Evolutionary conservation across 352 stramenopile species (phyloP).

Genomic region (Pythium rishiriense): DNA sequence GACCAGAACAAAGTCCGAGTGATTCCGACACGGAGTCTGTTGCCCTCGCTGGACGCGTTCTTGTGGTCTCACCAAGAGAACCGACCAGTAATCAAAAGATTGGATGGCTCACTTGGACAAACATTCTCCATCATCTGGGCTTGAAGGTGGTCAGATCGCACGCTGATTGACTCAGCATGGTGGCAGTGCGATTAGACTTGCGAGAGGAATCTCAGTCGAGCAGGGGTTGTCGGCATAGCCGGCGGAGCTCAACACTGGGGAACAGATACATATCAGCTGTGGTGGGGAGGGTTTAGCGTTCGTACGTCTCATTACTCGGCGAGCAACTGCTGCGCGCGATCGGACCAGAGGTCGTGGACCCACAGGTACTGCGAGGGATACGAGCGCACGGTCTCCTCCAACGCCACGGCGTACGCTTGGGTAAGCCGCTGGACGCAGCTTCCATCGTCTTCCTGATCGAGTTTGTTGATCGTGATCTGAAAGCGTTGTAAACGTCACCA

Average conservation of each 20-base stretch:
- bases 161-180: too few species aligned
- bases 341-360: constrained; percentile 53
- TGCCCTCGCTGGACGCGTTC: too few species aligned
- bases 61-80: not conserved
- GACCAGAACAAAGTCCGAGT: not conserved
- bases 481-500: not conserved
- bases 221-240: too few species aligned
- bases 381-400: constrained; percentile 36
- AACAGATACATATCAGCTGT: too few species aligned
- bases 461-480: not conserved
- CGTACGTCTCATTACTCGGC: too few species aligned
- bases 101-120: constrained; percentile 4
- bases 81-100: not conserved
- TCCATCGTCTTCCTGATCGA: not conserved
- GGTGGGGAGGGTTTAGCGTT: too few species aligned
- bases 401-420: constrained; percentile 39
- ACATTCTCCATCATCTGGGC: constrained; percentile 4
- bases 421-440: constrained; percentile 25
- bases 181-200: too few species aligned
- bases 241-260: too few species aligned
- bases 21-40: too few species aligned
- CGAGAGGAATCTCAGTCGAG: too few species aligned
- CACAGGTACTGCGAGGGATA: constrained; percentile 54
- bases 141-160: not conserved
- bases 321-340: not conserved